Percentiles rank a stretch among this genome's conserved stretches.
Conservation (phyloP, 2,329 filamentous ascomycete genomes). For the Colletotrichum camelliae region DNA sequence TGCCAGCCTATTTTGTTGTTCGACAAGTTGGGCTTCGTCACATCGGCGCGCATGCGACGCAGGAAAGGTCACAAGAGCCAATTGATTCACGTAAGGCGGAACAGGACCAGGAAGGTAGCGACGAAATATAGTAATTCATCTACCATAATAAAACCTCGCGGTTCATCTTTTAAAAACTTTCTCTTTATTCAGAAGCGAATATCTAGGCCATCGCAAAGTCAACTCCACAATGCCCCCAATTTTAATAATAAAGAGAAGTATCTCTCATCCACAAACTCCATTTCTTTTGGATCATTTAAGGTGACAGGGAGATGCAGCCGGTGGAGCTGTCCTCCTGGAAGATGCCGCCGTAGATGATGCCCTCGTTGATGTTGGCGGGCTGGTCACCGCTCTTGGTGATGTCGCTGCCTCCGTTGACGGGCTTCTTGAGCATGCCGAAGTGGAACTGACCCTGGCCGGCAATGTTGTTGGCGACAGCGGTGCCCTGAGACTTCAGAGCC, state of each 20-base stretch:
- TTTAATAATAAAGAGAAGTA: background rate
- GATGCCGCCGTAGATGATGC: slow-evolving; percentile 56
- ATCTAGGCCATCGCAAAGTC: background rate
- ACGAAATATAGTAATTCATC: background rate
- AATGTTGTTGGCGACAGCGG: slow-evolving; percentile 53
- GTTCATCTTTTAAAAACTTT: background rate
- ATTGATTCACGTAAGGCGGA: background rate
- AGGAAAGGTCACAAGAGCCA: background rate
- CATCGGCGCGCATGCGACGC: background rate
- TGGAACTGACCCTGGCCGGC: slow-evolving; percentile 66
- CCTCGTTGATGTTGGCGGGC: slow-evolving; percentile 53
- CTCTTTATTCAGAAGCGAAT: background rate
- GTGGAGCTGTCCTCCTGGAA: slow-evolving; percentile 55
- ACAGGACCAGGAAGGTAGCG: background rate
- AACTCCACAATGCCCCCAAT: background rate
- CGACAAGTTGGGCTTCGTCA: background rate
- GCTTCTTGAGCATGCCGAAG: slow-evolving; percentile 68
- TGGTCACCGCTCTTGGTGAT: slow-evolving; percentile 55
- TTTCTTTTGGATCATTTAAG: background rate
- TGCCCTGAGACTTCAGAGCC: slow-evolving; percentile 52
- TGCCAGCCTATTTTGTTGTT: background rate
- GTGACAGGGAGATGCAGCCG: slow-evolving; percentile 11
- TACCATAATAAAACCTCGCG: background rate
- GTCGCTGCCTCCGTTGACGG: slow-evolving; percentile 48
- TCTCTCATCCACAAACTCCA: background rate